Evolutionary conservation across 164 flowering plant genomes (phyloP).

Genomic region (Stephania cephalantha): DNA sequence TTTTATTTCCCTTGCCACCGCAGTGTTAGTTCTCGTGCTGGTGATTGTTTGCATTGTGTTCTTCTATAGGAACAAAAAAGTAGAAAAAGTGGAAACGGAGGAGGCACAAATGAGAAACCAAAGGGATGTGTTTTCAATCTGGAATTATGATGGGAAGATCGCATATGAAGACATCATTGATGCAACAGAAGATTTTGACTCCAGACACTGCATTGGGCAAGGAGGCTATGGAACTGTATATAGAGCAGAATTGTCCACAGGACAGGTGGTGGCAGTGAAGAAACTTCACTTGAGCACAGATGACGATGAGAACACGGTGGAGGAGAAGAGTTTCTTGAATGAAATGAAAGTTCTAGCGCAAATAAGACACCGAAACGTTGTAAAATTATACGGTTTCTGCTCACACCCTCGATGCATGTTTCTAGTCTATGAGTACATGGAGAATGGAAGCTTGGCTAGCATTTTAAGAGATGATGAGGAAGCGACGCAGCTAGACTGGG

Average conservation of each 20-base stretch:
- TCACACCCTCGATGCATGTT: conserved; percentile 71
- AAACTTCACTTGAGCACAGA: conserved; percentile 45
- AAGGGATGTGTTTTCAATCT: background rate
- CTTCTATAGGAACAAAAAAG: background rate
- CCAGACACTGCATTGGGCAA: conserved; percentile 70
- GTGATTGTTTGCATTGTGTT: background rate
- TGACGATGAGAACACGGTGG: conserved; percentile 16
- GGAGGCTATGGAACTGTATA: conserved; percentile 90
- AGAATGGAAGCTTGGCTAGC: conserved; percentile 8
- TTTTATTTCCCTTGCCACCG: background rate
- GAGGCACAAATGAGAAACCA: background rate
- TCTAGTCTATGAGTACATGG: conserved; percentile 36
- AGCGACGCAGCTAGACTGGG: conserved; percentile 3
- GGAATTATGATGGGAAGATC: conserved; percentile 1
- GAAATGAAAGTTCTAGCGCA: conserved; percentile 72
- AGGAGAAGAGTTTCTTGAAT: conserved; percentile 54
- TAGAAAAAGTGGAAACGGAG: background rate
- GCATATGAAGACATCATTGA: conserved; percentile 2
- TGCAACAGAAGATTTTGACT: conserved; percentile 56
- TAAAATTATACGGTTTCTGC: conserved; percentile 82
- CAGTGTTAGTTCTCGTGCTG: background rate
- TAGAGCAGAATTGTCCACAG: conserved; percentile 39
- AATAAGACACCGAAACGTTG: conserved; percentile 63
- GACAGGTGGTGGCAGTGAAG: conserved; percentile 58
- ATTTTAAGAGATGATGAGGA: background rate